Percentiles rank a stretch among this genome's conserved stretches.
Evolutionary conservation across 2,329 filamentous ascomycete species (phyloP).

Genomic region (Pezicula rhizophila): DNA sequence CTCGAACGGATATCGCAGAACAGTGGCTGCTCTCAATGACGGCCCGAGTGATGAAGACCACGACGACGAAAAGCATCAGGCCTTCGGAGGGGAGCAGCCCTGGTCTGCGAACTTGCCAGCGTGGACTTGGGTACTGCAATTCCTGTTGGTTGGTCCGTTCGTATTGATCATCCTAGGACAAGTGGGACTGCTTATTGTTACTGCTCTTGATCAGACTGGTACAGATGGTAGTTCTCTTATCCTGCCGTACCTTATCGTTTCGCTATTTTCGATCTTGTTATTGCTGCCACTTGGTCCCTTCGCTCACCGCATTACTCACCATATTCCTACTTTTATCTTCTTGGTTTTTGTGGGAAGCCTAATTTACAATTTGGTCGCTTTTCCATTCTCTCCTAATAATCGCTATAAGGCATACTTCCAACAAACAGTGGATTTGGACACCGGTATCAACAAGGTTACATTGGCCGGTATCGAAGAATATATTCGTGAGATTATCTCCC

Average conservation of each 20-base stretch:
- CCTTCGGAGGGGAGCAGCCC: conserved; percentile 68
- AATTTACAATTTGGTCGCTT: conserved; percentile 79
- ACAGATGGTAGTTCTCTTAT: conserved; percentile 73
- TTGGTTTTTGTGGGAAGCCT: conserved; percentile 68
- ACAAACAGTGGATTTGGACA: conserved; percentile 73
- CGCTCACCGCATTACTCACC: conserved; percentile 77
- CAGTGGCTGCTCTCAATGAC: conserved; percentile 19
- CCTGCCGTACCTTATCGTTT: conserved; percentile 65
- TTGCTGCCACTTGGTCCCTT: conserved; percentile 76
- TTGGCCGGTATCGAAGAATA: conserved; percentile 64
- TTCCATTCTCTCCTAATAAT: conserved; percentile 77
- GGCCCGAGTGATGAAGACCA: conserved; percentile 17
- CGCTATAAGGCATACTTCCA: conserved; percentile 84
- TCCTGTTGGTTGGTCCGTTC: conserved; percentile 73
- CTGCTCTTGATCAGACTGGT: conserved; percentile 72
- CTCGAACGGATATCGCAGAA: conserved; percentile 40
- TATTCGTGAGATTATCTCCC: conserved; percentile 57
- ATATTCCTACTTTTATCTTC: conserved; percentile 72
- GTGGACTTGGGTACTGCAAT: conserved; percentile 85
- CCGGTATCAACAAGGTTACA: conserved; percentile 61
- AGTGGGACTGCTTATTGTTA: conserved; percentile 65
- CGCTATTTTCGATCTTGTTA: conserved; percentile 62
- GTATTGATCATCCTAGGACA: conserved; percentile 73
- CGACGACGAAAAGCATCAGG: conserved; percentile 29
- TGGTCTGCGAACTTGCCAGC: conserved; percentile 77